Conservation (phyloP, 2,329 filamentous ascomycete species). For the Sporothrix dimorphospora region DNA sequence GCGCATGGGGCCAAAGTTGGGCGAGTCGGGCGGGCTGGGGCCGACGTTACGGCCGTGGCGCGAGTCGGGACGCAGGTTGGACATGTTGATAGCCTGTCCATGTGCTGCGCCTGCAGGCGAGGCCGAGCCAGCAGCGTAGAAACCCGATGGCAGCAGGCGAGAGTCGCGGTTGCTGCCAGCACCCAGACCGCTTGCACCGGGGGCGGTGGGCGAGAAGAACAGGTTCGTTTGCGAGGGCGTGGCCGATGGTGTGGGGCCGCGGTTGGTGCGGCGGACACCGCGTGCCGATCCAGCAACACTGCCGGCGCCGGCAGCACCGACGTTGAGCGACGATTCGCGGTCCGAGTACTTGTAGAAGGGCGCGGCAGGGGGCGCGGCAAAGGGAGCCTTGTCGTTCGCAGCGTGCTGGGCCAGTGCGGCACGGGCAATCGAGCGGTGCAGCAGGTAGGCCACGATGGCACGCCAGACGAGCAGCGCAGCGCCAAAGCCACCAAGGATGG, state of each 20-base stretch:
- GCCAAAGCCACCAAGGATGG: conserved; percentile 80
- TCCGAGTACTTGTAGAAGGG: conserved; percentile 68
- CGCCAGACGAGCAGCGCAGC: conserved; percentile 87
- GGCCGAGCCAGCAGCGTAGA: conserved; percentile 74
- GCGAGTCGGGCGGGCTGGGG: conserved; percentile 67
- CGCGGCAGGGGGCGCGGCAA: conserved; percentile 58
- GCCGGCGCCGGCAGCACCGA: conserved; percentile 49
- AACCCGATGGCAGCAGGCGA: conserved; percentile 84
- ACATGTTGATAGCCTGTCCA: conserved; percentile 61
- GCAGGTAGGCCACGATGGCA: conserved; percentile 81
- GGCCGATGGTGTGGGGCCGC: conserved; percentile 56
- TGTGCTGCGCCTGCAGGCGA: conserved; percentile 52
- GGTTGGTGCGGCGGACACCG: conserved; percentile 54
- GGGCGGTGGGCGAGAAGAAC: conserved; percentile 94
- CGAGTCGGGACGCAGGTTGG: conserved; percentile 63
- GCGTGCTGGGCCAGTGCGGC: conserved; percentile 76
- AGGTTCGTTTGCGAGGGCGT: conserved; percentile 70
- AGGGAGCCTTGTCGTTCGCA: conserved; percentile 69
- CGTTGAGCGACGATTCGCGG: conserved; percentile 58
- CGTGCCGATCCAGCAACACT: conserved; percentile 44
- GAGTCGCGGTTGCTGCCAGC: conserved; percentile 67
- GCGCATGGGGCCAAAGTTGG: conserved; percentile 54
- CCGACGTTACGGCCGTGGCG: conserved; percentile 53
- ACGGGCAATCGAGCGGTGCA: conserved; percentile 87
- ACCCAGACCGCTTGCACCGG: conserved; percentile 65